Evolutionary conservation across 2,329 filamentous ascomycete genomes (phyloP), one percentile per base, ranked within the genome.

Genomic region (Aspergillus sp.): DNA sequence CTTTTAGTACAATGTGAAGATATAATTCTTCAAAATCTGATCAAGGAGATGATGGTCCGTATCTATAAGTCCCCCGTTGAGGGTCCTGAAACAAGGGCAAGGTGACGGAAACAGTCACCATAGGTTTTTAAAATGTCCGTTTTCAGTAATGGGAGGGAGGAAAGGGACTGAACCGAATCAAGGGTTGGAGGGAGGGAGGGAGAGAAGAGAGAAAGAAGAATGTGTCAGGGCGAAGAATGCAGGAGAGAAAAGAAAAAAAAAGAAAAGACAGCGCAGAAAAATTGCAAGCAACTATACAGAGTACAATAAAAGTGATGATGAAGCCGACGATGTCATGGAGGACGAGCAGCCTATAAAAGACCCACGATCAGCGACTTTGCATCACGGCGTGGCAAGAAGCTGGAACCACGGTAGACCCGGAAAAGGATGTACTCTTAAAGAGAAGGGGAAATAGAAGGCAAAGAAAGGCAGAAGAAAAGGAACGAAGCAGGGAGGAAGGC

Each of bases 101-200:
- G 35, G 40, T 44, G 51, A 52, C 54, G 51, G 39, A 41, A 52
- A 49, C 52, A 48, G 49, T 41, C 40, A 54, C 42, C 47, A 53
- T 48, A 32, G 41, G 48, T 49, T 29, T 45, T 53, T 52, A 46
- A 19, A 19, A 19, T 19, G 19, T 19, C 19, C 19, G 19, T 19
- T 19, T 19, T 19, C 19, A 19, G 19, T 19, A 19, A 19, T 19
- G 19, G 19, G 19, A 19, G 19, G 19, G 19, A 19, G 19, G 19
- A 19, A 19, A 19, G 19, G 19, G 19, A 19, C 19, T 19, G 19
- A 19, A 19, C 47, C 35, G 40, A 29, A 26, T 30, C 30, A 38
- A 47, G 30, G 30, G 29, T 32, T 42, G 26, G 41, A 29, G 2
- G 29, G 8, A 32, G 30, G 30, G 6, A 32, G 30, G 30, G 8